These are phyloP conservation scores for Ophiocordyceps camponoti-leonardi DNA, from an alignment of 2,329 filamentous ascomycete species.

Conservation along the genomic window DNA sequence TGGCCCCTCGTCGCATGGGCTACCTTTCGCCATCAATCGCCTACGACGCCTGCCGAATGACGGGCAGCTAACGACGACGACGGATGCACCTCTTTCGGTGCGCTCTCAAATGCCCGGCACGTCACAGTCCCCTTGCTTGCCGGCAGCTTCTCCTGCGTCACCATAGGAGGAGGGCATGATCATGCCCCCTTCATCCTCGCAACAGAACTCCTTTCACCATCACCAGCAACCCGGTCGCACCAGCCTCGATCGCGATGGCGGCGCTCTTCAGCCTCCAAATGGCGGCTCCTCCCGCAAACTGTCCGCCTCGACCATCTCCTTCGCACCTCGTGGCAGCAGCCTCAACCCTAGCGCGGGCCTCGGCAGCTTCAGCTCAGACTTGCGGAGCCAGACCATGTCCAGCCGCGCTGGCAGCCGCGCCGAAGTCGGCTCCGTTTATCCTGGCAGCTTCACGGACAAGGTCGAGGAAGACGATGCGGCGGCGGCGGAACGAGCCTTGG, in stretches of 20 bases:
- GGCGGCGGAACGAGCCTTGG: conserved; percentile 53
- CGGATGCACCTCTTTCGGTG: conserved; percentile 20
- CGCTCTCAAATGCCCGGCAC: conserved; percentile 21
- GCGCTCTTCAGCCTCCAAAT: conserved; percentile 31
- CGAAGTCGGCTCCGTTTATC: conserved; percentile 17
- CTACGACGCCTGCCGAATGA: neutral
- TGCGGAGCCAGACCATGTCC: conserved; percentile 49
- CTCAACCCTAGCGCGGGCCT: conserved; percentile 53
- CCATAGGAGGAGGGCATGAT: conserved; percentile 14
- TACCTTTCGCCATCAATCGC: neutral
- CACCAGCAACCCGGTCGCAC: conserved; percentile 14
- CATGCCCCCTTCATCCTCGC: conserved; percentile 18
- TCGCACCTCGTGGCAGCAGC: conserved; percentile 49
- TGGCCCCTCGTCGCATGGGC: neutral
- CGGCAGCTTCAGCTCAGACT: conserved; percentile 79
- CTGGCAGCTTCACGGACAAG: conserved; percentile 31
- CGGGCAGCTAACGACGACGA: conserved; percentile 7
- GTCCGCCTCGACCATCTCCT: conserved; percentile 39
- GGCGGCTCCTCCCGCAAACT: conserved; percentile 26
- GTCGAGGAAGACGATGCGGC: conserved; percentile 44
- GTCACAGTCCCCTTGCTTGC: conserved; percentile 15
- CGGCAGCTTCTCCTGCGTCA: conserved; percentile 14
- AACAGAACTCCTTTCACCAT: conserved; percentile 17
- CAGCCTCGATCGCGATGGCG: conserved; percentile 39
- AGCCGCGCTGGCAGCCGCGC: conserved; percentile 18